Conservation (phyloP, 805 yeast genomes). For the Kodamaea kaohsiungensis region DNA sequence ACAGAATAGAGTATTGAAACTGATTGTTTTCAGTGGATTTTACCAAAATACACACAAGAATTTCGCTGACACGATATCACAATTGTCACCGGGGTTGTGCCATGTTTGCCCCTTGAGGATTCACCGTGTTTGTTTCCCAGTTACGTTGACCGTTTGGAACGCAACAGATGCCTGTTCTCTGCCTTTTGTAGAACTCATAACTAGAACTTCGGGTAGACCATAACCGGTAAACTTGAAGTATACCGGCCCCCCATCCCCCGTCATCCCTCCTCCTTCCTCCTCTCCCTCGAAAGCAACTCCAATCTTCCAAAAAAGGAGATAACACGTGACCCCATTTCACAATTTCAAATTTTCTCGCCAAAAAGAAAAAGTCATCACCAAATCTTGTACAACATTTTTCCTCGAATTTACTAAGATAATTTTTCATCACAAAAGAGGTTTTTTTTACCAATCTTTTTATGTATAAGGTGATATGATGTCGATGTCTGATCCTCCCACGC, state of each 20-base stretch:
- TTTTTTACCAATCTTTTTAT: slow-evolving; percentile 3
- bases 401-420: slow-evolving; percentile 7
- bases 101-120: no score
- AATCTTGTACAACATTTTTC: slow-evolving; percentile 12
- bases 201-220: no score
- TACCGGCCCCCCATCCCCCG: no score
- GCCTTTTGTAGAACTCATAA: no score
- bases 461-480: slow-evolving; percentile 11
- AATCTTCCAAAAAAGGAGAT: neutral
- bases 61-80: neutral
- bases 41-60: neutral
- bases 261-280: no score
- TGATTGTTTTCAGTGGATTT: slow-evolving; percentile 5
- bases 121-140: no score
- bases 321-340: neutral
- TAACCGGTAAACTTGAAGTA: no score
- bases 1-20: slow-evolving; percentile 1
- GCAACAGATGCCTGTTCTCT: no score
- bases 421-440: slow-evolving; percentile 5
- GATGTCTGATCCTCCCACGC: slow-evolving; percentile 10
- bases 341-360: neutral
- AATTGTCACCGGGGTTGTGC: neutral
- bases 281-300: neutral
- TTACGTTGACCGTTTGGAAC: no score
- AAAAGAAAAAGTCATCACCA: slow-evolving; percentile 6